Evolutionary conservation across 306 rosid species (phyloP), one percentile per base, ranked within the genome.

Genomic region (Corylus avellana): DNA sequence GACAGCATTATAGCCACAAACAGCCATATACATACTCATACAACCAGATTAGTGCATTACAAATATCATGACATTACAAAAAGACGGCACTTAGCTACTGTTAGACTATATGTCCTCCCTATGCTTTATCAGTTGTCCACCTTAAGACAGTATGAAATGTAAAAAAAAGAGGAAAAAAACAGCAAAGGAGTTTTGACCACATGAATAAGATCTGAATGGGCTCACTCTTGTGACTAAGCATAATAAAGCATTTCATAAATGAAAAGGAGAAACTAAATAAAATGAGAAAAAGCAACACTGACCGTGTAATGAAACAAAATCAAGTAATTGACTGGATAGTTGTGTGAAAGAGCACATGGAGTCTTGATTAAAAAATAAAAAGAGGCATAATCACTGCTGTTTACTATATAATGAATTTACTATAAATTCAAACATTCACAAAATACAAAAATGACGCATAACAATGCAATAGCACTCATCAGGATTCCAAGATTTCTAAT

Each of bases 371-470:
- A 32, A 32, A 32, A 58, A 8, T 58, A 58, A 10, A 58, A 7
- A 22, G 35, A 20, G 20, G 8, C 4, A 58, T n/a, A 20, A 8
- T 22, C 29, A 46, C 49, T 9, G 49, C 49, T 58, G 13, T 32
- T 1, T 32, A 63, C 70, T 35, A 63, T 29, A 63, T 32, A 63
- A 63, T 63, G 46, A 63, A 63, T 63, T 12, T 29, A 27, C 20
- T n/a, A 63, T 63, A 35, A 63, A 17, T 17, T 32, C 35, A 14
- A 8, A 17, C 75, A 70, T 61, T 13, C 16, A 39, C 46, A 70
- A 70, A 69, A 55, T 77, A 53, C 42, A 77, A 10, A 67, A 11
- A 66, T 35, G 47, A 49, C 39, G 58, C 42, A 56, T 66, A 76
- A 49, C 13, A 47, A 9, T 32, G 49, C 22, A 53, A 66, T 17